These are phyloP conservation scores for Sporothrix globosa DNA, from an alignment of 2,329 filamentous ascomycete genomes.

Conservation along the genomic window DNA sequence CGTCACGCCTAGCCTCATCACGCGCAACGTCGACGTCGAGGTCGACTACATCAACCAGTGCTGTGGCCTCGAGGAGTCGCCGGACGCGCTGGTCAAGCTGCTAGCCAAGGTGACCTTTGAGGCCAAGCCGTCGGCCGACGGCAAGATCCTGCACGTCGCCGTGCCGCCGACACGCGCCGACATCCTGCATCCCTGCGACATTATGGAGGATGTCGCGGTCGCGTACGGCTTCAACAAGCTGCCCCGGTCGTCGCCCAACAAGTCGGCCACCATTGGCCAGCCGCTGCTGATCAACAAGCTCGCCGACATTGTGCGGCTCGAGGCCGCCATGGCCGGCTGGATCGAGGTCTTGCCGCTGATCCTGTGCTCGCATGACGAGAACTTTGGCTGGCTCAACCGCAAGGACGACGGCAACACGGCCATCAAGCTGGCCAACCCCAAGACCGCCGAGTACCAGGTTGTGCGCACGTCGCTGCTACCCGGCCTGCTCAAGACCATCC, in stretches of 20 bases:
- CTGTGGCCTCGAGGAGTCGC: conserved; percentile 76
- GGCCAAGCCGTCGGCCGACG: conserved; percentile 72
- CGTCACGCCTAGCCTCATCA: conserved; percentile 77
- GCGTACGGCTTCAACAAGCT: conserved; percentile 98
- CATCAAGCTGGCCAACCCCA: conserved; percentile 86
- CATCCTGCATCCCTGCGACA: conserved; percentile 92
- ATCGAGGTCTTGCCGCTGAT: conserved; percentile 94
- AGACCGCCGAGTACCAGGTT: conserved; percentile 90
- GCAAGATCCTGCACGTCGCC: conserved; percentile 75
- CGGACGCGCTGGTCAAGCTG: conserved; percentile 75
- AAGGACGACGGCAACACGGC: conserved; percentile 83
- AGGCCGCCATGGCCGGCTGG: conserved; percentile 94
- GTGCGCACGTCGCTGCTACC: conserved; percentile 85
- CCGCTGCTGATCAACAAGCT: conserved; percentile 94
- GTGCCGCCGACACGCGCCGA: conserved; percentile 91
- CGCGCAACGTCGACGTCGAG: conserved; percentile 77
- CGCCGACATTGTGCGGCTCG: conserved; percentile 82
- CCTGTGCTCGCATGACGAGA: conserved; percentile 96
- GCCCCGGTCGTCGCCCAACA: conserved; percentile 82
- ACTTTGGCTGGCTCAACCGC: conserved; percentile 93
- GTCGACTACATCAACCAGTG: conserved; percentile 93
- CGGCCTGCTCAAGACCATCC: conserved; percentile 87
- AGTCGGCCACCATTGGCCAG: conserved; percentile 81
- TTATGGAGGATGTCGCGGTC: conserved; percentile 98
- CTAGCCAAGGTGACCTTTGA: conserved; percentile 86